phyloP scores from a whole-genome alignment of 2,329 filamentous ascomycete genomes.

The Phialophora tarda region DNA sequence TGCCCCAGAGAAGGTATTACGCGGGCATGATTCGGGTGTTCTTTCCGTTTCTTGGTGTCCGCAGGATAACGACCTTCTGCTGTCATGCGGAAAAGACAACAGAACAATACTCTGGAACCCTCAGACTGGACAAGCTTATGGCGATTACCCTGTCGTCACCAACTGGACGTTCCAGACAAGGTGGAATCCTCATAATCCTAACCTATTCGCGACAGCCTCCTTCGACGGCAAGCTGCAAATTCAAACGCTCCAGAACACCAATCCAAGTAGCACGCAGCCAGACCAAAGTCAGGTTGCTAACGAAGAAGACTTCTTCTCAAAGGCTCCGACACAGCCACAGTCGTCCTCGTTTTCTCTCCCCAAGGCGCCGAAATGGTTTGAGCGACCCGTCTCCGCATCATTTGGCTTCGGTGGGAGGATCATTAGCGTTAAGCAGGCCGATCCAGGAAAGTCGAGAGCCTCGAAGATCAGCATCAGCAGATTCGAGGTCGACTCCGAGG shows the following conservation, averaged over 20 bases:
- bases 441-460: slow-evolving; percentile 65
- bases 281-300: slow-evolving; percentile 73
- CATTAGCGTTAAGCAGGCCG: slow-evolving; percentile 69
- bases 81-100: slow-evolving; percentile 97
- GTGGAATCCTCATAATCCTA: slow-evolving; percentile 93
- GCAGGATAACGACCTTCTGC: slow-evolving; percentile 84
- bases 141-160: slow-evolving; percentile 96
- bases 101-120: slow-evolving; percentile 96
- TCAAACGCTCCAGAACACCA: slow-evolving; percentile 93
- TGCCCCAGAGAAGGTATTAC: slow-evolving; percentile 81
- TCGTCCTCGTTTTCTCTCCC: slow-evolving; percentile 84
- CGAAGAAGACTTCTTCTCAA: slow-evolving; percentile 95
- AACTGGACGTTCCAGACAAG: slow-evolving; percentile 98
- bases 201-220: slow-evolving; percentile 89
- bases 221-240: slow-evolving; percentile 96
- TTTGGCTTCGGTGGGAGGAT: slow-evolving; percentile 97
- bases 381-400: slow-evolving; percentile 80
- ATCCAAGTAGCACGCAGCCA: slow-evolving; percentile 72
- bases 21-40: slow-evolving; percentile 93
- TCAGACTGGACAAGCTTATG: slow-evolving; percentile 82
- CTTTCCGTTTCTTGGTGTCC: slow-evolving; percentile 93
- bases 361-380: slow-evolving; percentile 88
- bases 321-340: slow-evolving; percentile 89
- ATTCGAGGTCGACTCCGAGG: slow-evolving; percentile 85
- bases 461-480: slow-evolving; percentile 83